phyloP scores from a whole-genome alignment of 2,329 filamentous ascomycete genomes.

The Apiospora kogelbergensis region DNA sequence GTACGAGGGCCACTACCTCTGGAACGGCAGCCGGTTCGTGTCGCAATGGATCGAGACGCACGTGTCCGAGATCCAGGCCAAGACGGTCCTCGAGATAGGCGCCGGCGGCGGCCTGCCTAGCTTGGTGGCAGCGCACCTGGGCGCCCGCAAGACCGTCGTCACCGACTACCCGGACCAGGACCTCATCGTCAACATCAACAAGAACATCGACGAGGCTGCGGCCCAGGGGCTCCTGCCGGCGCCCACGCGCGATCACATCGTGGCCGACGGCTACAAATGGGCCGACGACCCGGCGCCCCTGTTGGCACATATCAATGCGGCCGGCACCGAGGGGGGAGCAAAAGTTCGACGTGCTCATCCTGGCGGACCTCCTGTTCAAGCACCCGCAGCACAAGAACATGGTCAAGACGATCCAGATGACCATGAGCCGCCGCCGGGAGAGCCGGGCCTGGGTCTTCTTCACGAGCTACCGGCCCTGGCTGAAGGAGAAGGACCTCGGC shows the following conservation, averaged over 20 bases:
- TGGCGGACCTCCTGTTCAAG: conserved; percentile 89
- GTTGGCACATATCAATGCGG: conserved; percentile 50
- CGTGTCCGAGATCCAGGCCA: conserved; percentile 60
- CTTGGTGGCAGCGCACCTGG: conserved; percentile 72
- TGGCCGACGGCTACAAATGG: conserved; percentile 80
- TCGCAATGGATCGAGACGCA: conserved; percentile 75
- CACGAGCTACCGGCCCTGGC: conserved; percentile 90
- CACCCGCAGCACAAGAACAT: conserved; percentile 84
- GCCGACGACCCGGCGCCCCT: conserved; percentile 64
- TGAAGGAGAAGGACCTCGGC: conserved; percentile 77
- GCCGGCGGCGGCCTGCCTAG: conserved; percentile 84
- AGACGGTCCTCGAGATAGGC: conserved; percentile 83
- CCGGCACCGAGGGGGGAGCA: conserved; percentile 20
- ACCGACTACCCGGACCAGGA: conserved; percentile 89
- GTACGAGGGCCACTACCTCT: conserved; percentile 85
- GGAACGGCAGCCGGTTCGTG: conserved; percentile 83
- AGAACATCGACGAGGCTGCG: conserved; percentile 65
- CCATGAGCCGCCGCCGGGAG: conserved; percentile 54
- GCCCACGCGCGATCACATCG: conserved; percentile 34
- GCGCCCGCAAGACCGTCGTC: conserved; percentile 71
- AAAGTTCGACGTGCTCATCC: conserved; percentile 77
- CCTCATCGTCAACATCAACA: conserved; percentile 74
- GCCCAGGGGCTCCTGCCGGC: conserved; percentile 41
- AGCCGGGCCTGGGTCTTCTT: conserved; percentile 85
- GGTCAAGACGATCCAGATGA: conserved; percentile 67